A percentile compares a stretch with the other conserved stretches of the same genome.
These are phyloP conservation scores for Pilaira anomala DNA, from an alignment of 192 early-diverging fungal genomes.

Conservation along the genomic window DNA sequence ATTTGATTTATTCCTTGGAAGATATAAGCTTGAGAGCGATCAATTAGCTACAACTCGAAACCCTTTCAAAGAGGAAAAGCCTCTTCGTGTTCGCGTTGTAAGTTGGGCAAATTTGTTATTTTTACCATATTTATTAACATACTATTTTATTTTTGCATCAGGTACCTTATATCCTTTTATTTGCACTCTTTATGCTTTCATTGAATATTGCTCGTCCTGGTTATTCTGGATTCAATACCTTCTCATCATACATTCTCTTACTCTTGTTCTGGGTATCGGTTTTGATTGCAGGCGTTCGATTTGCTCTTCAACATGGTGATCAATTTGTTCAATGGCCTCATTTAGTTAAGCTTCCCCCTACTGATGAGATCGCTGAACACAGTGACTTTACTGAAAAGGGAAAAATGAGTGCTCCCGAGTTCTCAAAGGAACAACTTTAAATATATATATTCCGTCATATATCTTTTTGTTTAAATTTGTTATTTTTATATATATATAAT, in stretches of 20 bases:
- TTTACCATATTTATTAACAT: too few species aligned
- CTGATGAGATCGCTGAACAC: background rate
- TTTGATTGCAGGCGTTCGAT: constrained; percentile 38
- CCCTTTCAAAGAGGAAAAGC: constrained; percentile 55
- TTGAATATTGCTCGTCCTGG: constrained; percentile 48
- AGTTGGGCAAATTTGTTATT: constrained; percentile 13
- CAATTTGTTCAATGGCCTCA: constrained; percentile 53
- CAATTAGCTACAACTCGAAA: constrained; percentile 18
- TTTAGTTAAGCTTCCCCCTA: constrained; percentile 22
- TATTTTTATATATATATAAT: too few species aligned
- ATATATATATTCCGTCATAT: too few species aligned
- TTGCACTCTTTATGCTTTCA: constrained; percentile 52
- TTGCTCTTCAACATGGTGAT: constrained; percentile 43
- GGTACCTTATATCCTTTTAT: constrained; percentile 32
- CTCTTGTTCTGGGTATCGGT: constrained; percentile 48
- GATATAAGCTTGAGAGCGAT: constrained; percentile 40
- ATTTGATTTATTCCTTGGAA: constrained; percentile 85
- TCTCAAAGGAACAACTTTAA: too few species aligned
- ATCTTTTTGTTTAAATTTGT: too few species aligned
- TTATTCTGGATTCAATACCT: constrained; percentile 20
- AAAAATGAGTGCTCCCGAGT: background rate
- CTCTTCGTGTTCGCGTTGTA: constrained; percentile 55
- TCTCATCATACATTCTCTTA: constrained; percentile 36
- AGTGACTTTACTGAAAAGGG: background rate
- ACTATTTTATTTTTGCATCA: background rate